Evolutionary conservation across 2,329 filamentous ascomycete species (phyloP), one percentile per base, ranked within the genome.

Genomic region (Fusarium sp.): DNA sequence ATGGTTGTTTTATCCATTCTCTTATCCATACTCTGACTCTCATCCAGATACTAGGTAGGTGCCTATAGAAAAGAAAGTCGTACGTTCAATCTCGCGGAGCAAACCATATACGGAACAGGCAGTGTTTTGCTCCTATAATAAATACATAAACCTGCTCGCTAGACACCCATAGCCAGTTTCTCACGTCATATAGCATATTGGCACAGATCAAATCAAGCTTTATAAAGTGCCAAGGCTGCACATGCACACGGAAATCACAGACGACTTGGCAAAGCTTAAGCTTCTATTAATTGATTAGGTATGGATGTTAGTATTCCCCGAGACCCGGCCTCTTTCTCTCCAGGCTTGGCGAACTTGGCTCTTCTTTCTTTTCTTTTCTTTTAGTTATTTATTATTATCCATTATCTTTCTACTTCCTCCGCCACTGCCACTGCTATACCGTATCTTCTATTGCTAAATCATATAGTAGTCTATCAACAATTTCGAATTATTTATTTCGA

Each of bases 221-320:
- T 71, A 53, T 48, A 61, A 46, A 53, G 23, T 58, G 73, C 73
- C 73, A 75, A 75, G 71, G 46, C 72, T 69, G 62, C 64, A 56
- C 47, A 45, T 66, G 62, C 62, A 49, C 61, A 66, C 50, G 63
- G 48, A 58, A 43, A 45, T 42, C 51, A 53, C 16, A 41, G 58
- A 37, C 21, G 69, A 72, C 77, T 79, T 75, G 78, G 75, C 75
- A 75, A 77, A 77, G 75, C 75, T 77, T 77, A 37, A n/a, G 34
- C 34, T n/a, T 37, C 34, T 6, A 37, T 37, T 30, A 30, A 14
- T 30, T 30, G 6, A 7, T 30, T 30, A 13, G 27, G 11, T 28
- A 28, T 28, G 27, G 27, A 28, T 30, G 28, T 14, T 37, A 69
- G 74, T 62, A 69, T 68, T 72, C 61, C 51, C 42, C 40, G 41